These are phyloP conservation scores for Mycocentrospora acerina DNA, from an alignment of 2,329 filamentous ascomycete species.

Conservation along the genomic window DNA sequence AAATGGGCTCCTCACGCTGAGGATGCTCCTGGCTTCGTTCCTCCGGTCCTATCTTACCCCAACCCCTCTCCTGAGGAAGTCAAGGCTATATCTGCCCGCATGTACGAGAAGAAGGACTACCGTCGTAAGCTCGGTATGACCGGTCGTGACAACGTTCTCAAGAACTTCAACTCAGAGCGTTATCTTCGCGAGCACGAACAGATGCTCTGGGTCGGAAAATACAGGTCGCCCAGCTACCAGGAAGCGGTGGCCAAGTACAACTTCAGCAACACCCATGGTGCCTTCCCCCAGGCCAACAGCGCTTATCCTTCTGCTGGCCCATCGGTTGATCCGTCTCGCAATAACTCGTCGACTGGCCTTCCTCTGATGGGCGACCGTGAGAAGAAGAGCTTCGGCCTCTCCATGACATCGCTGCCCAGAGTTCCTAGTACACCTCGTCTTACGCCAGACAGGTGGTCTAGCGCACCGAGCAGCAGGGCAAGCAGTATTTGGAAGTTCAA, in stretches of 20 bases:
- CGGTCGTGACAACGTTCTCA: conserved; percentile 58
- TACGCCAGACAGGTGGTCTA: conserved; percentile 3
- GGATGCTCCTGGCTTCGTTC: conserved; percentile 44
- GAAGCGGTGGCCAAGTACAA: not conserved
- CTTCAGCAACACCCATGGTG: not conserved
- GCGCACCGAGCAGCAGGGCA: conserved; percentile 1
- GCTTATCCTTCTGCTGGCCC: not conserved
- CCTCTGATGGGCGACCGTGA: not conserved
- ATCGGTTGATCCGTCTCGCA: not conserved
- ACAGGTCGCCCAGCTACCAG: conserved; percentile 4
- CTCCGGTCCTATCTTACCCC: conserved; percentile 46
- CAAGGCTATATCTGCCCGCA: conserved; percentile 54
- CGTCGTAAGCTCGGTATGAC: conserved; percentile 59
- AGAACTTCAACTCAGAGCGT: conserved; percentile 58
- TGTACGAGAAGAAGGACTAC: conserved; percentile 59
- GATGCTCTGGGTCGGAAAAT: conserved; percentile 43
- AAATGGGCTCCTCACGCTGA: conserved; percentile 63
- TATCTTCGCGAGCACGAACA: conserved; percentile 65
- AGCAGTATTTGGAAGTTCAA: conserved; percentile 4
- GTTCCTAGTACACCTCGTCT: conserved; percentile 1
- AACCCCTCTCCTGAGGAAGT: conserved; percentile 54
- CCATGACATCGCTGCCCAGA: not conserved
- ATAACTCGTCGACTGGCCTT: not conserved
- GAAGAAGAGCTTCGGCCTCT: conserved; percentile 2
- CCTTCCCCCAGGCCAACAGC: not conserved